phyloP scores from a whole-genome alignment of 352 stramenopile genomes.

The Pythium guiyangense region DNA sequence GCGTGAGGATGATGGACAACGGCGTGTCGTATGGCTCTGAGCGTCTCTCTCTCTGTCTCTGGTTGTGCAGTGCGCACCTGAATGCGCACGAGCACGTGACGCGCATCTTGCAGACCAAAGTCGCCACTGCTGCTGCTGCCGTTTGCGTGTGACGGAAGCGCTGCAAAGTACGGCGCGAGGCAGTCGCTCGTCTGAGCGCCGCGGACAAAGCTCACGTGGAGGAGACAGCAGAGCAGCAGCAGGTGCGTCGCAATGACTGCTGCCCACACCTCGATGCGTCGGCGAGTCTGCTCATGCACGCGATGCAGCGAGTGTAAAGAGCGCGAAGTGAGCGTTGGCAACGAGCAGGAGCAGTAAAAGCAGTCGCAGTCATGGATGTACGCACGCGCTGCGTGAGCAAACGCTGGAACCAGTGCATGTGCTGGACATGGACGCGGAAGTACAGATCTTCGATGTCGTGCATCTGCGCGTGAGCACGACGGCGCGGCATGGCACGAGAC shows the following conservation, averaged over 20 bases:
- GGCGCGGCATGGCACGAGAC: background rate
- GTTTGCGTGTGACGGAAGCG: background rate
- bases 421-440: constrained; percentile 66
- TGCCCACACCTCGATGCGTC: constrained; percentile 47
- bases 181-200: constrained; percentile 24
- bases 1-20: too few species aligned
- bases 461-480: constrained; percentile 25
- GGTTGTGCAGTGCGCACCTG: constrained; percentile 15
- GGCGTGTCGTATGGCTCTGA: too few species aligned
- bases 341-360: constrained; percentile 1
- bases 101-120: background rate
- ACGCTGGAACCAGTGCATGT: constrained; percentile 40
- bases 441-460: constrained; percentile 71
- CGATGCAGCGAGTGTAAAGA: too few species aligned
- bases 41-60: background rate
- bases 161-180: constrained; percentile 23
- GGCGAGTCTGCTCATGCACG: constrained; percentile 27
- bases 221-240: constrained; percentile 37
- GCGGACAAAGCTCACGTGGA: constrained; percentile 54
- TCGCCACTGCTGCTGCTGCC: background rate
- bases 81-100: constrained; percentile 28
- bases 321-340: background rate
- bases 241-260: constrained; percentile 55
- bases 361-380: background rate
- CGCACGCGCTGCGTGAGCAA: constrained; percentile 40